Conservation (phyloP, 192 early-diverging fungal species). For the Coemansia sp. region DNA sequence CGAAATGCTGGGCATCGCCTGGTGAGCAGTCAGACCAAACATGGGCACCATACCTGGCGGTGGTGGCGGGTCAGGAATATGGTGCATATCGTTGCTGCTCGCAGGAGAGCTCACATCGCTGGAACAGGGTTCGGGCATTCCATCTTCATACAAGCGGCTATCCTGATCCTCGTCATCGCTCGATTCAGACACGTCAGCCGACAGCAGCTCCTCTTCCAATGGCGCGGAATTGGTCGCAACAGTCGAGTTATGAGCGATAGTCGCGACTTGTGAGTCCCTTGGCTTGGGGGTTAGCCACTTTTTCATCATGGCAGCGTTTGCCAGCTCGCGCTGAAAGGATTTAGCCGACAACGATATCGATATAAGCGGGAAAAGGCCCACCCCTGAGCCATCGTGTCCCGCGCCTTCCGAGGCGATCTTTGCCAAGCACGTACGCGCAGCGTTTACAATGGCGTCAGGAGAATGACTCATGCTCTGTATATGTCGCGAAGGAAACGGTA, state of each 20-base stretch:
- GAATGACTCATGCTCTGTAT: constrained; percentile 17
- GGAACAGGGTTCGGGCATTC: constrained; percentile 7
- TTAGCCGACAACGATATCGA: constrained; percentile 37
- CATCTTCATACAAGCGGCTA: background rate
- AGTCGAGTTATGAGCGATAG: background rate
- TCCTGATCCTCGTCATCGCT: background rate
- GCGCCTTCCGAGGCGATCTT: constrained; percentile 12
- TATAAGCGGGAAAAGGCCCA: constrained; percentile 29
- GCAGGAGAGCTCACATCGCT: constrained; percentile 10
- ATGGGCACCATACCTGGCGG: background rate
- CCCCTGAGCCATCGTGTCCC: background rate
- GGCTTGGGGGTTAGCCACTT: constrained; percentile 32
- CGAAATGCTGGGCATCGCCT: background rate
- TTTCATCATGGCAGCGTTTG: constrained; percentile 43
- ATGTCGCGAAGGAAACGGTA: constrained; percentile 37
- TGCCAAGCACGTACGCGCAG: constrained; percentile 25
- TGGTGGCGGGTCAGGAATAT: constrained; percentile 3
- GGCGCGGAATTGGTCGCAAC: background rate
- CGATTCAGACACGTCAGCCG: background rate
- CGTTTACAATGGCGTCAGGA: constrained; percentile 28
- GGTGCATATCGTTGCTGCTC: constrained; percentile 6
- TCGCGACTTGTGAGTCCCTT: background rate
- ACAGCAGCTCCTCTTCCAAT: background rate
- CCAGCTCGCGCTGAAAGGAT: constrained; percentile 42
- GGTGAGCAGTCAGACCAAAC: background rate